A percentile compares a stretch with the other conserved stretches of the same genome.
Evolutionary conservation across 75 land plant genomes (phyloP).

Genomic region (Selaginella moellendorffii): DNA sequence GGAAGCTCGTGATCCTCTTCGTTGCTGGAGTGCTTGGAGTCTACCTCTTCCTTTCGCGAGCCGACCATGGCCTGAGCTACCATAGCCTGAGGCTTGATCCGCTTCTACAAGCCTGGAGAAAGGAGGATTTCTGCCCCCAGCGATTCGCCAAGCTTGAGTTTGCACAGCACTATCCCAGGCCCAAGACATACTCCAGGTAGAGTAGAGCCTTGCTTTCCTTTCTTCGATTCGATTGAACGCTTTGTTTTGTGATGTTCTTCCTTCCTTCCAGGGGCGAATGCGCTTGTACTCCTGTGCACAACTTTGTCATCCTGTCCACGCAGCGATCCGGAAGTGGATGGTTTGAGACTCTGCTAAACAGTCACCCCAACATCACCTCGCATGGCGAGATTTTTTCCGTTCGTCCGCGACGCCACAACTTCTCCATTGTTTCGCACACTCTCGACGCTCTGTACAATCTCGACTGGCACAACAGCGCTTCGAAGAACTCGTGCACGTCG

Average conservation of each 20-base stretch:
- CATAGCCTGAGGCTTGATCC: not conserved
- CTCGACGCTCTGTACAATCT: slow-evolving; percentile 57
- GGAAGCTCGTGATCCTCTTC: slow-evolving; percentile 26
- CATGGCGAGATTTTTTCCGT: slow-evolving; percentile 64
- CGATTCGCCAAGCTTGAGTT: not conserved
- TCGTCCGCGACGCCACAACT: slow-evolving; percentile 31
- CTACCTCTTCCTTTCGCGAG: slow-evolving; percentile 18
- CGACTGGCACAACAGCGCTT: slow-evolving; percentile 66
- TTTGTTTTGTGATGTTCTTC: not conserved
- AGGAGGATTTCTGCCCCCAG: not conserved
- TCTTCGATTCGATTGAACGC: not conserved
- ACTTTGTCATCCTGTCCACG: slow-evolving; percentile 68
- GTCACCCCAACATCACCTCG: slow-evolving; percentile 64
- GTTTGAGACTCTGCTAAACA: slow-evolving; percentile 78
- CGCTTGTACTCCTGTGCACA: slow-evolving; percentile 57
- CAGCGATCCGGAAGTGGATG: slow-evolving; percentile 88
- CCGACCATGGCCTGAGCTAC: slow-evolving; percentile 10
- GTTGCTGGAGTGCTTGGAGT: slow-evolving; percentile 23
- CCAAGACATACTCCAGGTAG: not conserved
- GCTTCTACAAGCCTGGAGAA: not conserved
- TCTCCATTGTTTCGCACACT: slow-evolving; percentile 27
- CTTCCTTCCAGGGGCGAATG: slow-evolving; percentile 47
- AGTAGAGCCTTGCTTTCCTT: no score
- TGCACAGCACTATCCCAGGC: not conserved
- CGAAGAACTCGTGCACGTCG: slow-evolving; percentile 70